Evolutionary conservation across 495 filamentous ascomycete genomes (phyloP).

Genomic region (Hyaloscypha variabilis): DNA sequence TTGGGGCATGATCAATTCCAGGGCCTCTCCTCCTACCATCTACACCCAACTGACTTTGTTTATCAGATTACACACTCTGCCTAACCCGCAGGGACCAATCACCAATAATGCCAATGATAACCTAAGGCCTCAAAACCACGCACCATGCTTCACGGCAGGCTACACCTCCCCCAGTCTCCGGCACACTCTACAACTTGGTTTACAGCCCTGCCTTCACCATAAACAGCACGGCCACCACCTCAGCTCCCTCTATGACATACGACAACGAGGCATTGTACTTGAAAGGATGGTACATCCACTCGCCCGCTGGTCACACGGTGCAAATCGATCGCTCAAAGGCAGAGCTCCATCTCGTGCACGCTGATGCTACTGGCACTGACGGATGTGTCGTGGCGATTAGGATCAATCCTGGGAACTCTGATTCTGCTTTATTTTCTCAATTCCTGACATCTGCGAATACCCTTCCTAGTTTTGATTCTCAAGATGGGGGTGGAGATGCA

Average conservation of each 20-base stretch:
- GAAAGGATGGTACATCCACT: slow-evolving; percentile 39
- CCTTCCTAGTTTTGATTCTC: slow-evolving; percentile 24
- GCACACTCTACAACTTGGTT: slow-evolving; percentile 36
- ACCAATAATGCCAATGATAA: slow-evolving; percentile 31
- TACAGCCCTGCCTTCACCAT: slow-evolving; percentile 37
- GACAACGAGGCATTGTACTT: slow-evolving; percentile 36
- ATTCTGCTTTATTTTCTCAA: slow-evolving; percentile 34
- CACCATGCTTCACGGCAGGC: slow-evolving; percentile 23
- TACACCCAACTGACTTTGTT: not conserved
- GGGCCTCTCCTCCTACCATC: not conserved
- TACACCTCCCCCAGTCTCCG: slow-evolving; percentile 19
- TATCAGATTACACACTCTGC: slow-evolving; percentile 33
- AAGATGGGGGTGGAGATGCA: slow-evolving; percentile 8
- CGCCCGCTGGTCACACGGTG: slow-evolving; percentile 37
- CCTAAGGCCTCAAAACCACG: slow-evolving; percentile 31
- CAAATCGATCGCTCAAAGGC: slow-evolving; percentile 32
- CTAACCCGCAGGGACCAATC: slow-evolving; percentile 37
- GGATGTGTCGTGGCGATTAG: slow-evolving; percentile 35
- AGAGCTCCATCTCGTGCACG: slow-evolving; percentile 38
- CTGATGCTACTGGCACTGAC: slow-evolving; percentile 29
- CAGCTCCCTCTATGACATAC: slow-evolving; percentile 25
- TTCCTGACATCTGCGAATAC: slow-evolving; percentile 13
- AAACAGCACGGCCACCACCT: slow-evolving; percentile 7
- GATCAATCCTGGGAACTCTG: slow-evolving; percentile 33
- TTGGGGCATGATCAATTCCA: slow-evolving; percentile 25